Base-by-base conservation (phyloP, 805 yeast species). In the Candida parachauliodes region DNA sequence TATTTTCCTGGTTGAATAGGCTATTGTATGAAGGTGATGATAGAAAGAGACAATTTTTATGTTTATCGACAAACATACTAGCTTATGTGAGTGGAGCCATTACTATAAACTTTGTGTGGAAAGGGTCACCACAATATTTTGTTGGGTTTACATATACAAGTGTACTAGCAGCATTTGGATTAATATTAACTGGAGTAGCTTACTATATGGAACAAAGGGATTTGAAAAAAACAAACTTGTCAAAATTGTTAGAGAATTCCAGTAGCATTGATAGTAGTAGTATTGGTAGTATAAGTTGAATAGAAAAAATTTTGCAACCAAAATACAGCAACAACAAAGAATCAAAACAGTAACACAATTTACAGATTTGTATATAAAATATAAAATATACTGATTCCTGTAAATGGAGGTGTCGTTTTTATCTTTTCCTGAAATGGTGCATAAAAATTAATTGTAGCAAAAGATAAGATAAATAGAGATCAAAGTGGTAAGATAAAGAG, bases 1-100 rank as follows among this genome's bases (percentile, higher is more conserved):
- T 76, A 10, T 76, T 69, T 42, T 61, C 78, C 2, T 77, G 82
- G 83, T 68, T 76, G 25, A 77, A 77, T 48, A 57, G 75, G 25
- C 47, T 68, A 18, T 49, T 77, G 14, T 59, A 61, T 18, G 50
- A 60, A 6, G 70, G 72, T 42, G 76, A 71, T 48, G 52, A 62
- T 66, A 59, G 63, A 52, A 31, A 31, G 20, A 49, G 65, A 55
- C 50, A 55, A 39, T 65, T 65, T 37, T 54, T 64, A n/a, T 61
- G 65, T 15, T 68, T 66, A 4, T 42, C 49, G 21, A 66, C 71
- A 8, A 66, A 66, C 39, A 57, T 59, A 5, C 49, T 62, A 43
- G 70, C 70, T 2, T 66, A 65, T 43, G 64, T 62, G 14, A 61
- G 67, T 0, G 56, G 57, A 7, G 67, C 69, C 3, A 62, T 60